phyloP scores from a whole-genome alignment of 2,329 filamentous ascomycete species.

The Coleophoma eucalyptorum region DNA sequence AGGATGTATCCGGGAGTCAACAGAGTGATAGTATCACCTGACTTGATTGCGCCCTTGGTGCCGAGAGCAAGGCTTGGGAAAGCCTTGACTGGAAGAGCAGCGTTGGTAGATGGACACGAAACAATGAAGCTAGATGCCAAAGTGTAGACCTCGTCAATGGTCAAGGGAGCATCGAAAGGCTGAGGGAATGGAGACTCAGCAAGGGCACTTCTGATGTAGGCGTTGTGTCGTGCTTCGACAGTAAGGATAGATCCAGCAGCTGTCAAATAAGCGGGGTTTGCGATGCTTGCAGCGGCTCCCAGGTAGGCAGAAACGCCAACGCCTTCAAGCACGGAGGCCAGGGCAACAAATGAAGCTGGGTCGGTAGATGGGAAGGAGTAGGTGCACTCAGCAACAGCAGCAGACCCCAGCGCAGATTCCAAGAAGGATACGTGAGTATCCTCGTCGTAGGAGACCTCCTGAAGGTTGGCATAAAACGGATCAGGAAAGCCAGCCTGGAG shows the following conservation, averaged over 20 bases:
- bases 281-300: slow-evolving; percentile 55
- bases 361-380: slow-evolving; percentile 51
- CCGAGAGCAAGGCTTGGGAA: slow-evolving; percentile 45
- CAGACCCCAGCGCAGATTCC: slow-evolving; percentile 39
- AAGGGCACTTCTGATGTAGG: slow-evolving; percentile 52
- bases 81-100: slow-evolving; percentile 51
- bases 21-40: slow-evolving; percentile 17
- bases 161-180: slow-evolving; percentile 56
- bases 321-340: slow-evolving; percentile 50
- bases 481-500: slow-evolving; percentile 42
- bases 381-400: slow-evolving; percentile 47
- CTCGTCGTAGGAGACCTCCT: slow-evolving; percentile 52
- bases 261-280: slow-evolving; percentile 53
- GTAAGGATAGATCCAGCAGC: slow-evolving; percentile 60
- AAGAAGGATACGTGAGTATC: slow-evolving; percentile 53
- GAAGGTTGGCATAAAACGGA: slow-evolving; percentile 52
- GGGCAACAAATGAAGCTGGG: slow-evolving; percentile 44
- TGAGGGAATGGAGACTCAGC: slow-evolving; percentile 50
- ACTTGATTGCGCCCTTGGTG: slow-evolving; percentile 14
- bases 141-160: slow-evolving; percentile 56
- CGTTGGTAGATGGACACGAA: slow-evolving; percentile 48
- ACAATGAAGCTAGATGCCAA: slow-evolving; percentile 61
- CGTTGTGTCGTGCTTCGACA: slow-evolving; percentile 60
- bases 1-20: slow-evolving; percentile 22
- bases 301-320: slow-evolving; percentile 59